phyloP scores from a whole-genome alignment of 2,329 filamentous ascomycete genomes.

The Xylogone sp. region DNA sequence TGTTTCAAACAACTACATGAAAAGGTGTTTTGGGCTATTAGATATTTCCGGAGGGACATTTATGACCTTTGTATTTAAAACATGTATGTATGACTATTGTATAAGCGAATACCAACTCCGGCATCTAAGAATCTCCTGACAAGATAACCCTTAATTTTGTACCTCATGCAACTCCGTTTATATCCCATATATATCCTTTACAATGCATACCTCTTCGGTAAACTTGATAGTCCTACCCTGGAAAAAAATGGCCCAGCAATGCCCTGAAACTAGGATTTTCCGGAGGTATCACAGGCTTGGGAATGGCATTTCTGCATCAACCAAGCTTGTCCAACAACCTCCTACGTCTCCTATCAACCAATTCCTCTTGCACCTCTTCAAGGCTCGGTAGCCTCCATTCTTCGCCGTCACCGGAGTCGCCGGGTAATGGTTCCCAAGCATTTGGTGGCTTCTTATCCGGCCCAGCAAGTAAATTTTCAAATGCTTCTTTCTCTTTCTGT shows the following conservation, averaged over 20 bases:
- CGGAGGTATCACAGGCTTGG: background rate
- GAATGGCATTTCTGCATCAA: slow-evolving; percentile 2
- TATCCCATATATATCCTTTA: background rate
- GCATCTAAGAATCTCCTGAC: background rate
- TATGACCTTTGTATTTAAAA: background rate
- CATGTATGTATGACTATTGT: background rate
- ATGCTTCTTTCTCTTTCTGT: slow-evolving; percentile 77
- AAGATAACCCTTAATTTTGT: background rate
- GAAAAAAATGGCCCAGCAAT: no score
- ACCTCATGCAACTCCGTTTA: background rate
- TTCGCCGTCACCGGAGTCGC: slow-evolving; percentile 78
- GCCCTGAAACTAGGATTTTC: background rate
- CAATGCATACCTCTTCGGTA: background rate
- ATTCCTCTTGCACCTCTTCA: slow-evolving; percentile 90
- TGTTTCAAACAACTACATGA: background rate
- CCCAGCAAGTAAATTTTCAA: slow-evolving; percentile 60
- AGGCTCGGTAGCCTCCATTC: slow-evolving; percentile 80
- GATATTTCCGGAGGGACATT: background rate
- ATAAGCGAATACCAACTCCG: background rate
- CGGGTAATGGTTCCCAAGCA: slow-evolving; percentile 82
- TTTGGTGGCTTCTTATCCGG: slow-evolving; percentile 56
- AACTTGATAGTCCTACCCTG: background rate
- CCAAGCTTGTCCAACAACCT: slow-evolving; percentile 73
- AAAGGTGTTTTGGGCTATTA: background rate
- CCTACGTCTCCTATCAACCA: slow-evolving; percentile 80